These are phyloP conservation scores for Rubia yunnanensis DNA, from an alignment of 257 asterid species.

Conservation along the genomic window DNA sequence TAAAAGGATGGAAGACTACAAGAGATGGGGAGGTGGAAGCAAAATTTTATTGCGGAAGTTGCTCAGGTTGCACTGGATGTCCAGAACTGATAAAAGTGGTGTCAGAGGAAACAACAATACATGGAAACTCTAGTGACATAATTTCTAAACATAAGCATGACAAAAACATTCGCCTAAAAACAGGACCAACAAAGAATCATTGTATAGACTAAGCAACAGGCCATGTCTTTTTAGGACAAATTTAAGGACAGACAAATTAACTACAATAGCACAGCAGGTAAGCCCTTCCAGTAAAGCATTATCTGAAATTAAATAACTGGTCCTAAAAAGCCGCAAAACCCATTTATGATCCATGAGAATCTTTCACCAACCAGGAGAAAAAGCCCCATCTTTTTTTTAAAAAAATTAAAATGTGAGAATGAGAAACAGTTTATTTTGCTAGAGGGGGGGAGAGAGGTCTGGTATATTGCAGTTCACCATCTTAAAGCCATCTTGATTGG, in stretches of 20 bases:
- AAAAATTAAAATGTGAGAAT: not conserved
- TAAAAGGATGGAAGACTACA: not conserved
- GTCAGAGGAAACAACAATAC: not conserved
- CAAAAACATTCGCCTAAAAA: not conserved
- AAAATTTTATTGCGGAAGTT: not conserved
- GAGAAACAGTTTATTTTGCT: not conserved
- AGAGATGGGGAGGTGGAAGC: not conserved
- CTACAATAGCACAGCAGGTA: not conserved
- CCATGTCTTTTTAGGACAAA: not conserved
- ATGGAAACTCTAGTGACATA: not conserved
- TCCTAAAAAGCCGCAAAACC: not conserved
- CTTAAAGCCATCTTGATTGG: constrained; percentile 96
- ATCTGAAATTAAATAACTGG: not conserved
- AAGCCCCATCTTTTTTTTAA: not conserved
- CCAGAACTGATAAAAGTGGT: not conserved
- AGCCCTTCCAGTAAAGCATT: not conserved
- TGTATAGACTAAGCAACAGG: not conserved
- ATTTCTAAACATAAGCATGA: not conserved
- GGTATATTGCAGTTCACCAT: constrained; percentile 47
- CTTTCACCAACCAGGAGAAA: not conserved
- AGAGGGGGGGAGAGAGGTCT: constrained; percentile 3
- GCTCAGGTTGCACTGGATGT: not conserved
- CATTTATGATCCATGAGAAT: not conserved
- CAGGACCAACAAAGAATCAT: not conserved
- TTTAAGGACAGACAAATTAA: not conserved